Conservation (phyloP, 2,329 filamentous ascomycete species). For the Scytalidium sp. region DNA sequence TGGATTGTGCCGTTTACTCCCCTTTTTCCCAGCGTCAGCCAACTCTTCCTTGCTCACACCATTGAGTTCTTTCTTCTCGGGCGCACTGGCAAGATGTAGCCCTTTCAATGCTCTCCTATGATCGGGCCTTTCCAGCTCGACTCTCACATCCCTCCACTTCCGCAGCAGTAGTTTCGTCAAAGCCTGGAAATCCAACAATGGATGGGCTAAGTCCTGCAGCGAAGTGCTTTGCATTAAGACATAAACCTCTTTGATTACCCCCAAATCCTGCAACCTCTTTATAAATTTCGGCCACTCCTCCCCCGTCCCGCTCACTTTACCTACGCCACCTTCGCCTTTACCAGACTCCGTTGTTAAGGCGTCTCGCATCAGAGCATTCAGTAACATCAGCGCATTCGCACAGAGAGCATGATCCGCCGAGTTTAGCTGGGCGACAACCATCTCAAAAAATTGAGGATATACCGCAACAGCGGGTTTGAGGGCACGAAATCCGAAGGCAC, state of each 20-base stretch:
- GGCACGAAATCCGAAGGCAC: conserved; percentile 82
- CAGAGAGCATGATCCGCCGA: conserved; percentile 95
- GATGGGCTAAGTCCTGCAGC: conserved; percentile 84
- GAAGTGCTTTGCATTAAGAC: conserved; percentile 92
- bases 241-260: conserved; percentile 89
- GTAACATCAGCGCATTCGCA: conserved; percentile 89
- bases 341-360: conserved; percentile 74
- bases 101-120: conserved; percentile 77
- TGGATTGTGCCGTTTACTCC: conserved; percentile 72
- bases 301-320: conserved; percentile 33
- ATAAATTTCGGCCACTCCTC: conserved; percentile 96
- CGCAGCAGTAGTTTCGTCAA: conserved; percentile 83
- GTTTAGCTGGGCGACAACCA: conserved; percentile 86
- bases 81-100: conserved; percentile 77
- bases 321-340: conserved; percentile 26
- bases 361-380: conserved; percentile 93
- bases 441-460: conserved; percentile 91
- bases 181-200: conserved; percentile 88
- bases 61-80: conserved; percentile 50
- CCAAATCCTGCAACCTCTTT: conserved; percentile 87
- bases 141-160: conserved; percentile 82
- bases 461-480: conserved; percentile 88
- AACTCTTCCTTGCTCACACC: conserved; percentile 29
- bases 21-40: conserved; percentile 47
- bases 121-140: conserved; percentile 84